Evolutionary conservation across 768 basidiomycete genomes (phyloP).

Genomic region (Mycena maculata): DNA sequence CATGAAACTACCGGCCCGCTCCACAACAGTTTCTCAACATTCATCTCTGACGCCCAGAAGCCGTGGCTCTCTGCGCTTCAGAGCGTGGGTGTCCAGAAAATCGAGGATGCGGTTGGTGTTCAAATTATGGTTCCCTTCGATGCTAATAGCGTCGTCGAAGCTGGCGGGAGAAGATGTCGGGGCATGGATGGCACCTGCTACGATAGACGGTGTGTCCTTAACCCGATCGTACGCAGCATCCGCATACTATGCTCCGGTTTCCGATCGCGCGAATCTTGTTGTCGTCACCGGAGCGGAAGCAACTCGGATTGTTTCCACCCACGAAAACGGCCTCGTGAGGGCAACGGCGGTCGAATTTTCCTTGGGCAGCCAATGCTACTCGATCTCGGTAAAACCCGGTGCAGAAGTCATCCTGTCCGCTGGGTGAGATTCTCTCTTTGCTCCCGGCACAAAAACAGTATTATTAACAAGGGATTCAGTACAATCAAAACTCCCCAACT

Average conservation of each 20-base stretch:
- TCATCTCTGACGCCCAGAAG: constrained; percentile 23
- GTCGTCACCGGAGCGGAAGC: constrained; percentile 39
- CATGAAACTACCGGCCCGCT: constrained; percentile 8
- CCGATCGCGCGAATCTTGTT: constrained; percentile 41
- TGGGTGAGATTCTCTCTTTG: constrained; percentile 38
- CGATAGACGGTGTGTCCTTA: constrained; percentile 1
- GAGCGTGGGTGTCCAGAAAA: constrained; percentile 8
- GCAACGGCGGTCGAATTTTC: constrained; percentile 8
- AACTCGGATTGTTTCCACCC: background rate
- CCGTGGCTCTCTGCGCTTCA: constrained; percentile 21
- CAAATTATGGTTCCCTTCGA: background rate
- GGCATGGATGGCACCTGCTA: constrained; percentile 23
- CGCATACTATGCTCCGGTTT: constrained; percentile 34
- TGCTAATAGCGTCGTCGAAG: background rate
- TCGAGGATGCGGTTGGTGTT: constrained; percentile 20
- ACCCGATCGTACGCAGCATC: constrained; percentile 26
- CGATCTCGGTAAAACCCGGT: background rate
- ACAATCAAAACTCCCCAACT: constrained; percentile 59
- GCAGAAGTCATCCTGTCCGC: constrained; percentile 57
- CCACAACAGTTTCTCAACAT: constrained; percentile 22
- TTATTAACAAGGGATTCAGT: constrained; percentile 40
- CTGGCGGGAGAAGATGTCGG: constrained; percentile 22
- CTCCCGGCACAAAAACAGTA: background rate
- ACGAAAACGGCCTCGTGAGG: background rate
- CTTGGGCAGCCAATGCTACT: background rate